Base-by-base conservation (phyloP, 352 stramenopile genomes). In the Phytophthora lateralis region DNA sequence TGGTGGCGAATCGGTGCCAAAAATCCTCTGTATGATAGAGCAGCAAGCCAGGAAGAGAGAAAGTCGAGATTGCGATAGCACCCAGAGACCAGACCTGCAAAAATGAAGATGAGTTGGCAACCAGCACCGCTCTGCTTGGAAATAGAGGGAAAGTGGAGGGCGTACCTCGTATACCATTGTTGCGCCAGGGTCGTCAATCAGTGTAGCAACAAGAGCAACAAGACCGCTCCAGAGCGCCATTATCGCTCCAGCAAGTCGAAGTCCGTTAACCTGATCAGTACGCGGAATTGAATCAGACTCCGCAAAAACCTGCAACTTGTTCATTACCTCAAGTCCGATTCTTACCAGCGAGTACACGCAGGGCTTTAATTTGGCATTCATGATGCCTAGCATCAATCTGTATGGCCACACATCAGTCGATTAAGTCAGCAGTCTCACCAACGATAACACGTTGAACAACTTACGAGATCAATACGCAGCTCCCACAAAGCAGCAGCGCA, bases 21-120 rank as follows among this genome's bases (percentile, higher is more conserved):
- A 87, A 85, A 5, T 84, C 60, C 38, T 89, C 76, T 0, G 57
- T 75, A 53, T 85, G 66, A 35, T 80, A 76, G 5, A 89, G 58
- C 44, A 85, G 42, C 10, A 90, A 48, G 17, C 63, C 56, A 1
- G 71, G 75, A 20, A 77, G 47, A 1, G 73, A 71, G 26, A 77
- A 55, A 3, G 68, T 48, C 1, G 73, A 76, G 17, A 90, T 65
- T 1, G 67, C 75, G 49, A 89, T 80, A n/a, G 58, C 63, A 6
- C 79, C 81, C 2, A 91, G 52, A 3, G 71, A 85, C 81, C 81
- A 91, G 15, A 71, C 59, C 79, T 89, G 48, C 17, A 10, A 1
- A 55, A 48, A 29, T 35, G 11, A 61, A 45, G 17, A 15, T 45
- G 8, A 20, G n/a, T 9, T 15, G 17, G 18, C 18, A 45, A 27